A percentile compares a stretch with the other conserved stretches of the same genome.
Conservation (phyloP, 768 basidiomycete species). For the Calocera cornea region DNA sequence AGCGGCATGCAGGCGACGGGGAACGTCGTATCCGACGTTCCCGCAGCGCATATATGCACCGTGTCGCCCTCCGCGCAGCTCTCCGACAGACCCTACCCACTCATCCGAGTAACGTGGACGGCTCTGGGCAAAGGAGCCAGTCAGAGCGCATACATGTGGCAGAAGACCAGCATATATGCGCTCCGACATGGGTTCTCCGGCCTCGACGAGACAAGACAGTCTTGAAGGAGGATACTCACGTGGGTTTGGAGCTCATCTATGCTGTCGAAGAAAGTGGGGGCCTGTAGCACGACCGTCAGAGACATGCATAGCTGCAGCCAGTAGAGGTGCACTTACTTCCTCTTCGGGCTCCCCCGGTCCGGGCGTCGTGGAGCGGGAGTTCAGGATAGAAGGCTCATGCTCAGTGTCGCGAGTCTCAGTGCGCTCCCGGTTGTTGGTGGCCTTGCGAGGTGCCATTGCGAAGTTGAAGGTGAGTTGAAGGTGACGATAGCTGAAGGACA, state of each 20-base stretch:
- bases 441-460: not conserved
- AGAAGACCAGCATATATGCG: not conserved
- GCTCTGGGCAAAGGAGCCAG: not conserved
- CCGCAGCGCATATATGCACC: no score
- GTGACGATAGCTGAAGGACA: not conserved
- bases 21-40: no score
- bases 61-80: no score
- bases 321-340: not conserved
- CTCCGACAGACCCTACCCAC: no score
- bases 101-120: no score
- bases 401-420: not conserved
- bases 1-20: no score
- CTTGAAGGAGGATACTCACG: slow-evolving; percentile 30
- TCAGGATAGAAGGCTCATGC: not conserved
- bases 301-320: not conserved
- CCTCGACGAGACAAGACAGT: slow-evolving; percentile 12
- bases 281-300: not conserved
- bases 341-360: not conserved
- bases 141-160: not conserved
- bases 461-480: not conserved
- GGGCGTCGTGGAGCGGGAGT: not conserved
- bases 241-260: slow-evolving; percentile 80
- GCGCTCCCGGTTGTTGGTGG: not conserved
- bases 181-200: not conserved
- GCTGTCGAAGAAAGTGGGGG: slow-evolving; percentile 47